Conservation (phyloP, 2,329 filamentous ascomycete genomes). For the Xylaria sp. region DNA sequence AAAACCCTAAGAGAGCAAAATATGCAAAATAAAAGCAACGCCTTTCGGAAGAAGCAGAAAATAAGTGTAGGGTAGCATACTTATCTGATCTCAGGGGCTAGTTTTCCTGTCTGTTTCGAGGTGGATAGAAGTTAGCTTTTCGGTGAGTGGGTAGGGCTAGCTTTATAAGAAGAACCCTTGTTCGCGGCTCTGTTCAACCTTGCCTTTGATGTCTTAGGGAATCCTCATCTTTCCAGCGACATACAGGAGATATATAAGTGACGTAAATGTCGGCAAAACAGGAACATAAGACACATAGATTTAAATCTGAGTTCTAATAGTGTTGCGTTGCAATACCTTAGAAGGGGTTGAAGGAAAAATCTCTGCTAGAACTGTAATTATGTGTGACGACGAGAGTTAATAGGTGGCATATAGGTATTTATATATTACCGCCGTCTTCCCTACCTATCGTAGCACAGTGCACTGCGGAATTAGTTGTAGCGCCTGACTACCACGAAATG, state of each 20-base stretch:
- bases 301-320: no score
- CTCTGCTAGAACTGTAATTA: no score
- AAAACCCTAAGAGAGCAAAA: not conserved
- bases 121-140: not conserved
- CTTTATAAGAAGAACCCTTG: not conserved
- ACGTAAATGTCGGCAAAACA: no score
- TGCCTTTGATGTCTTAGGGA: not conserved
- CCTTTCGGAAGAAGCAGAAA: not conserved
- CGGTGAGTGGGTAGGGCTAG: not conserved
- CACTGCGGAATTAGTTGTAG: no score
- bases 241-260: not conserved
- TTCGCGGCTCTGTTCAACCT: conserved; percentile 26
- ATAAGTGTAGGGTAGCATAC: not conserved
- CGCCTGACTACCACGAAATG: no score
- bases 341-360: no score
- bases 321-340: no score
- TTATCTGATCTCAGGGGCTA: not conserved
- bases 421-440: no score
- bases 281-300: no score
- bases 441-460: no score
- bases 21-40: not conserved
- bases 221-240: not conserved
- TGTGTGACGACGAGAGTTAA: no score
- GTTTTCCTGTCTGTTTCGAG: not conserved
- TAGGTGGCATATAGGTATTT: no score